These are phyloP conservation scores for Nicotiana obtusifolia DNA, from an alignment of 257 asterid genomes.

Conservation along the genomic window DNA sequence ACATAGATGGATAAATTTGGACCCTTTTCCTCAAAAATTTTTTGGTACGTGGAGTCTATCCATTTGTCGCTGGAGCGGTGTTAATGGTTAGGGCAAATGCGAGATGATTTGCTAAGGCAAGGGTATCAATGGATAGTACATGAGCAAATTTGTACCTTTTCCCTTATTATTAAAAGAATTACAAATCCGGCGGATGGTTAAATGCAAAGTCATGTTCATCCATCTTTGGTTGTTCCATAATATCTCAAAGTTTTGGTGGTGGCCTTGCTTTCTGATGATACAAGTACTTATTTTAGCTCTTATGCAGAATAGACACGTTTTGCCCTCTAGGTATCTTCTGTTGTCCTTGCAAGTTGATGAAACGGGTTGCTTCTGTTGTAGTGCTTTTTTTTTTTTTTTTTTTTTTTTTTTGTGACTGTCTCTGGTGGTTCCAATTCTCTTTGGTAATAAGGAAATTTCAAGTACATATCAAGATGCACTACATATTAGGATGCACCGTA, in stretches of 20 bases:
- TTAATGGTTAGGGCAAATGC: too few relatives aligned
- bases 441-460: background rate
- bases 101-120: too few relatives aligned
- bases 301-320: background rate
- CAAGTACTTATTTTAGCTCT: background rate
- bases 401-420: background rate
- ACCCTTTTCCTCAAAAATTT: too few relatives aligned
- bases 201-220: background rate
- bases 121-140: too few relatives aligned
- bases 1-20: too few relatives aligned
- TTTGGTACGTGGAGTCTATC: too few relatives aligned
- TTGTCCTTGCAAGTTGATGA: background rate
- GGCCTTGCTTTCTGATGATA: background rate
- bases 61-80: too few relatives aligned
- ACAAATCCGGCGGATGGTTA: background rate
- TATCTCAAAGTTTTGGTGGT: background rate
- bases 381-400: too few relatives aligned
- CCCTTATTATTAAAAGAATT: background rate
- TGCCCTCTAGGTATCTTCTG: background rate
- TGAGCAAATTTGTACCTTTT: too few relatives aligned
- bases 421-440: background rate
- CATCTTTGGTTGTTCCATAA: background rate
- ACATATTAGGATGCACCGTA: background rate
- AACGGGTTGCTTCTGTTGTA: background rate
- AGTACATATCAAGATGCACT: background rate